Conservation (phyloP, 2,329 filamentous ascomycete species). For the Cadophora luteo-olivacea region DNA sequence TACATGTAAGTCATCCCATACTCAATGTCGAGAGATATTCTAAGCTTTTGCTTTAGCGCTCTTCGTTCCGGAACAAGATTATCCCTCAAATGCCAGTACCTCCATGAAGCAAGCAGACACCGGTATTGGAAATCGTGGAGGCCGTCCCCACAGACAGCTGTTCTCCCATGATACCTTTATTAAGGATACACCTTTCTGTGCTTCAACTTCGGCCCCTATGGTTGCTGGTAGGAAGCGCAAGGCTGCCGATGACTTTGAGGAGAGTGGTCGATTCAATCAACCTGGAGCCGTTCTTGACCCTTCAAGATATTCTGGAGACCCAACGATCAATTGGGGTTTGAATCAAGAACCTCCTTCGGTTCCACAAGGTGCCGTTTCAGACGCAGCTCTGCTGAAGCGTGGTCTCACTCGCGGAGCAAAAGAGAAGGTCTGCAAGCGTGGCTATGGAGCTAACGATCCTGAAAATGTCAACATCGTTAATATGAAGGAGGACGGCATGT, state of each 20-base stretch:
- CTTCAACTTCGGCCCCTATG: neutral
- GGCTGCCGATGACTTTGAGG: neutral
- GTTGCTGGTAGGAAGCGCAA: neutral
- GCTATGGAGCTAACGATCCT: slow-evolving; percentile 43
- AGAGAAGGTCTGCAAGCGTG: slow-evolving; percentile 36
- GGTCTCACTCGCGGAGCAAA: slow-evolving; percentile 30
- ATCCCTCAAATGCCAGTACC: neutral
- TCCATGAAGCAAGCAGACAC: neutral
- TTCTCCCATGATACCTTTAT: slow-evolving; percentile 10
- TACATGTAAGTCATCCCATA: neutral
- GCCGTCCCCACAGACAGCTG: neutral
- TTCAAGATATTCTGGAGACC: slow-evolving; percentile 37
- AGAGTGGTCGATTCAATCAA: slow-evolving; percentile 14
- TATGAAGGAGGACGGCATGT: slow-evolving; percentile 35
- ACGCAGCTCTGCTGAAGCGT: slow-evolving; percentile 40
- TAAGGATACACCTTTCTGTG: neutral
- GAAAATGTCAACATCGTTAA: slow-evolving; percentile 45
- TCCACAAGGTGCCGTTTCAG: slow-evolving; percentile 29
- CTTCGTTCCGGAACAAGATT: neutral
- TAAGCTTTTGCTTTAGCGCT: neutral
- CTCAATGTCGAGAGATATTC: neutral
- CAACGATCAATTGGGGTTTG: slow-evolving; percentile 27
- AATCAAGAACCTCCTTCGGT: slow-evolving; percentile 33
- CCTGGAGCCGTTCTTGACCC: slow-evolving; percentile 11
- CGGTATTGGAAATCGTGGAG: neutral